A percentile compares a stretch with the other conserved stretches of the same genome.
These are phyloP conservation scores for Alternaria sp. DNA, from an alignment of 2,329 filamentous ascomycete species.

Conservation along the genomic window DNA sequence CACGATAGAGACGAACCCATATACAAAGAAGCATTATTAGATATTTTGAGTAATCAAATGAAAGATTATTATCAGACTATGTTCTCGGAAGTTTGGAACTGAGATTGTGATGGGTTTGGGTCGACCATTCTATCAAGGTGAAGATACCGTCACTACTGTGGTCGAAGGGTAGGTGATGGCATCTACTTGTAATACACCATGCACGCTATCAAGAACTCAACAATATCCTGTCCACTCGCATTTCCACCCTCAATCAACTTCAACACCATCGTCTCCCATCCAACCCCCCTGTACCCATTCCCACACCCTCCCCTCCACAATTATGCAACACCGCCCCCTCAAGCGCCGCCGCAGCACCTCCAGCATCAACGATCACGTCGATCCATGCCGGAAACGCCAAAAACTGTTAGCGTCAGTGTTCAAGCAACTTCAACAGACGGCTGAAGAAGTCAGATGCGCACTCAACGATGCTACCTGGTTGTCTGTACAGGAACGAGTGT, in stretches of 20 bases:
- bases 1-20: conserved; percentile 11
- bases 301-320: no score
- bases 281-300: no score
- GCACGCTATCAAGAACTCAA: no score
- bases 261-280: no score
- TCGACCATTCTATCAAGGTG: not conserved
- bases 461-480: fast-evolving
- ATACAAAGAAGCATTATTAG: conserved; percentile 1
- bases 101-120: not conserved
- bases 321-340: not conserved
- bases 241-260: no score
- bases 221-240: no score
- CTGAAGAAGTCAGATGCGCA: not conserved
- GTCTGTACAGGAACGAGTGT: not conserved
- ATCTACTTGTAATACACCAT: not conserved
- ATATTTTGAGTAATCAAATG: not conserved
- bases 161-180: not conserved
- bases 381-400: not conserved
- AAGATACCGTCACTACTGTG: not conserved
- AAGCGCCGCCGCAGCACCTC: not conserved
- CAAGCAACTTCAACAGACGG: not conserved
- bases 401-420: not conserved
- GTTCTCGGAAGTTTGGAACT: no score
- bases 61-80: not conserved
- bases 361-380: not conserved